phyloP scores from a whole-genome alignment of 768 basidiomycete species.

The Hygrocybe punicea region DNA sequence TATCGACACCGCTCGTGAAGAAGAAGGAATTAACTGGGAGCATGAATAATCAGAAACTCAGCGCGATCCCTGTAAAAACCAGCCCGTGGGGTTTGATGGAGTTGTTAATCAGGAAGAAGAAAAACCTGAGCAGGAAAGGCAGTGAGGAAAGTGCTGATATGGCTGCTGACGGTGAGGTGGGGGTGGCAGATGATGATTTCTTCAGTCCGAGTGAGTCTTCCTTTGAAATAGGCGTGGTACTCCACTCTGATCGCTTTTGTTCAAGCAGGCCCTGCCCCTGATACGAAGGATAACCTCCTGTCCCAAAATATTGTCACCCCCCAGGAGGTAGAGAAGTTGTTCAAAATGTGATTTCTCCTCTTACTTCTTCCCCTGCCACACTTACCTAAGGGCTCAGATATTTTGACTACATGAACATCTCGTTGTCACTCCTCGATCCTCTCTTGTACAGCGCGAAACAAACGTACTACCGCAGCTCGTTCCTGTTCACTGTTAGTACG shows the following conservation, averaged over 20 bases:
- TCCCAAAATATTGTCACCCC: constrained; percentile 59
- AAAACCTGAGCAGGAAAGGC: constrained; percentile 27
- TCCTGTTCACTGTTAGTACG: constrained; percentile 88
- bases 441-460: constrained; percentile 79
- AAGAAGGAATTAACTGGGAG: constrained; percentile 41
- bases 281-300: constrained; percentile 53
- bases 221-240: neutral
- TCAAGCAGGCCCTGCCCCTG: constrained; percentile 39
- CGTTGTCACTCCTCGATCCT: constrained; percentile 75
- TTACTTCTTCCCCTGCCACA: neutral
- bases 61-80: constrained; percentile 54
- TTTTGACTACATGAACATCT: constrained; percentile 76
- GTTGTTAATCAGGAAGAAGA: constrained; percentile 50
- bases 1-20: constrained; percentile 13
- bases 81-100: constrained; percentile 54
- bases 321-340: constrained; percentile 66
- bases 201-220: constrained; percentile 56
- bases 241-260: neutral
- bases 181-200: constrained; percentile 65
- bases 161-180: constrained; percentile 49
- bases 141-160: constrained; percentile 32
- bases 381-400: constrained; percentile 44
- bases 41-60: constrained; percentile 40
- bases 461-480: constrained; percentile 80
- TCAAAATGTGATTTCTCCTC: constrained; percentile 53